Evolutionary conservation across 139 green algal species (phyloP), one percentile per base, ranked within the genome.

Genomic region (Picochlorum sp.): DNA sequence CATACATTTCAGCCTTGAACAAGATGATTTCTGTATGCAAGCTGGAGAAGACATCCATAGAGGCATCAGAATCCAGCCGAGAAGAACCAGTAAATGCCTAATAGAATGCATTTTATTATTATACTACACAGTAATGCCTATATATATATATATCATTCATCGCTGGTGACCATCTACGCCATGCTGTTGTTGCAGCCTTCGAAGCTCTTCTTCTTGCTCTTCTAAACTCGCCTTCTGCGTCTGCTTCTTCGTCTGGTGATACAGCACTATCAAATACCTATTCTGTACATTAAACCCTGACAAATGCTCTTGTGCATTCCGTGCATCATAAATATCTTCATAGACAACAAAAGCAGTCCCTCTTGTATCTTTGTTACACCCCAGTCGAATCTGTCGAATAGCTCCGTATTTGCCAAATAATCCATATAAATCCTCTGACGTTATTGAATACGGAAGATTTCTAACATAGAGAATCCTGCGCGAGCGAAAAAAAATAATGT

Each of bases 251-350:
- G 82, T 68, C 45, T 95, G 90, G 72, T 95, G 94, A 74, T 97
- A 99, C 18, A 97, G 74, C 2, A 97, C 86, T 57, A 96, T 95
- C 11, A 96, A 64, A 55, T 94, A 91, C 4, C 86, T 70, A 71
- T 87, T 91, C 38, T 87, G 83, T 18, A 99, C 94, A 76, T 99
- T 99, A 81, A 98, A 99, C 34, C 94, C 94, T 0, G 73, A 86
- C 6, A 97, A 72, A 45, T 94, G 84, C n/a, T 96, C 90, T 45
- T 81, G 68, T 7, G 91, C 92, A 6, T 81, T 91, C 80, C 97
- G 96, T 1, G 94, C 93, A 71, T 99, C 94, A 65, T 93, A 97
- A 49, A 99, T 98, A 83, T 99, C 94, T 65, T 99, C 94, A 64
- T 97, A 99, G 38, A 96, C 91, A 1, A 99, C 85, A 63, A 94